Base-by-base conservation (phyloP, 2,329 filamentous ascomycete species). In the Leptodontidium sp. region DNA sequence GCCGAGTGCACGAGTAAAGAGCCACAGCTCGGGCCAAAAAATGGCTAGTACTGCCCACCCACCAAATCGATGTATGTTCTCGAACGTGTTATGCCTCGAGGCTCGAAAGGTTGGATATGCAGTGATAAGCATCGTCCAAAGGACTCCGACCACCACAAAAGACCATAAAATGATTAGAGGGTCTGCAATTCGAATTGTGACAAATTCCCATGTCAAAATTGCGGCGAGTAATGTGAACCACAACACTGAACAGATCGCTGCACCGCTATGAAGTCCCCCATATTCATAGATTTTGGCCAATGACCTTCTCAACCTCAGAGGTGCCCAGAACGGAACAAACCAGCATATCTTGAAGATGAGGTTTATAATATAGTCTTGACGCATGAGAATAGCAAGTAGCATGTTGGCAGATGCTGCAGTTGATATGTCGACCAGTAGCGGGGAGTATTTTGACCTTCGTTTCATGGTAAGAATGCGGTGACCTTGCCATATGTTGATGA, bases 321-420 rank as follows among this genome's bases (percentile, higher is more conserved):
- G 86, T n/a, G 78, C 74, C 2, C 82, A 81, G 0, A 78, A 78
- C 32, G 83, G 82, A n/a, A 86, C 77, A 2, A 82, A 83, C 75
- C 83, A 86, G 66, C 79, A 80, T 55, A 84, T 68, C 66, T 72
- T 75, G 75, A 85, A 88, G 15, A 87, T 75, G 8, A 79, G 70
- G 75, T 88, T 87, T 77, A 88, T 83, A 71, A 86, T 79, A 40
- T 81, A 78, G 49, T 87, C 85, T 72, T 88, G 85, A 8, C 86
- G 83, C 65, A 87, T 82, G 29, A 86, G 78, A 14, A 87, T 81
- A 17, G 84, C 82, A 4, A 83, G 75, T 43, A 83, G 76, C 14
- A 88, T 79, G 75, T 88, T 88, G 64, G 81, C 71, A 43, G 71
- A 66, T 35, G 73, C 72, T 2, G 71, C 73, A 9, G 72, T 73